phyloP scores from a whole-genome alignment of 1,139 yeast species.

The Protomyces inundatus region DNA sequence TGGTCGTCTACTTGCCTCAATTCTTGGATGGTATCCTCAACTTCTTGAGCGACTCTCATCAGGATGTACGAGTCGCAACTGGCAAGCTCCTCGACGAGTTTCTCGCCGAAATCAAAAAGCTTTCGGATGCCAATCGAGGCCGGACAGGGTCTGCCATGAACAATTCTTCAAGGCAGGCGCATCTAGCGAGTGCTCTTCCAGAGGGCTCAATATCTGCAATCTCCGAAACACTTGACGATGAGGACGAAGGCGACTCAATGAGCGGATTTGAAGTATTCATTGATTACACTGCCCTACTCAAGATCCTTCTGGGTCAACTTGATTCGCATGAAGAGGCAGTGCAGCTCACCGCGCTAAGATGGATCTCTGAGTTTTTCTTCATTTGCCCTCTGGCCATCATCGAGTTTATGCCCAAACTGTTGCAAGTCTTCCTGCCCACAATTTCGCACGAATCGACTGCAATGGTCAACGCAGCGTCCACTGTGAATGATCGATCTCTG shows the following conservation, averaged over 20 bases:
- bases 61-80: slow-evolving; percentile 83
- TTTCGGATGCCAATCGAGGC: slow-evolving; percentile 47
- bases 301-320: slow-evolving; percentile 70
- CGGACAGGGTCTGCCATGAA: background rate
- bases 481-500: slow-evolving; percentile 15
- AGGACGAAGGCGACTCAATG: slow-evolving; percentile 6
- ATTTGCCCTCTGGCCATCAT: slow-evolving; percentile 74
- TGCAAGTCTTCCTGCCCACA: slow-evolving; percentile 53
- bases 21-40: slow-evolving; percentile 79
- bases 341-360: slow-evolving; percentile 70
- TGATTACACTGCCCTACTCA: slow-evolving; percentile 74
- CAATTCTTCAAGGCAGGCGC: slow-evolving; percentile 27
- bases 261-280: slow-evolving; percentile 64
- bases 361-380: slow-evolving; percentile 72
- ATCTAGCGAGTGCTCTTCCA: slow-evolving; percentile 35
- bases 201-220: slow-evolving; percentile 36
- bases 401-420: slow-evolving; percentile 55
- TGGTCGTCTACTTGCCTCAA: slow-evolving; percentile 80
- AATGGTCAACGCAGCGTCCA: slow-evolving; percentile 23
- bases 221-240: slow-evolving; percentile 45
- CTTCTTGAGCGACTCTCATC: slow-evolving; percentile 75
- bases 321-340: slow-evolving; percentile 71
- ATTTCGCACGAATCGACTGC: slow-evolving; percentile 45
- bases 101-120: slow-evolving; percentile 70
- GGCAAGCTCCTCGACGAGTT: slow-evolving; percentile 69